These are phyloP conservation scores for Erodium moschatum DNA, from an alignment of 441 rosid genomes.

Conservation along the genomic window DNA sequence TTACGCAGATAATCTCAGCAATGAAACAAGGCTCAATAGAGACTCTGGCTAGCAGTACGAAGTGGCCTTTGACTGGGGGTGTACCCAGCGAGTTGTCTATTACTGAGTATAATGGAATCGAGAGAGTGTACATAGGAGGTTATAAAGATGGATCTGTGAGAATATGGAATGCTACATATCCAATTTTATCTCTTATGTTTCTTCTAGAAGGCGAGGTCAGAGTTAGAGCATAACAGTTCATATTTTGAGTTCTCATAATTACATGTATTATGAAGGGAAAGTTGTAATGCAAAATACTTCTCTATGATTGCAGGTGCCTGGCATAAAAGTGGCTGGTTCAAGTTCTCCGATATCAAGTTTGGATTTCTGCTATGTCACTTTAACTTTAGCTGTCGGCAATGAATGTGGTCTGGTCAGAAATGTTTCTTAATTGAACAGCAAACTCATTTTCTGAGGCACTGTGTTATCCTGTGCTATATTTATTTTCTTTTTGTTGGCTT, in stretches of 20 bases:
- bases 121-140: conserved; percentile 51
- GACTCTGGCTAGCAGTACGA: conserved; percentile 21
- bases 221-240: conserved; percentile 8
- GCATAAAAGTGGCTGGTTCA: conserved; percentile 30
- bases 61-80: conserved; percentile 71
- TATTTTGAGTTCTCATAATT: conserved; percentile 8
- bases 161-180: conserved; percentile 50
- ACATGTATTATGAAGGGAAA: conserved; percentile 5
- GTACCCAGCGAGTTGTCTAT: conserved; percentile 37
- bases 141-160: conserved; percentile 59
- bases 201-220: conserved; percentile 42
- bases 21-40: conserved; percentile 26
- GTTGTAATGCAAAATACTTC: conserved; percentile 15
- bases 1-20: conserved; percentile 28
- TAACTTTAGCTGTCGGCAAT: conserved; percentile 55
- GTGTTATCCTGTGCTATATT: conserved; percentile 4
- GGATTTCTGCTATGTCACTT: conserved; percentile 43
- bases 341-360: conserved; percentile 39
- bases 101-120: conserved; percentile 28
- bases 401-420: conserved; percentile 53
- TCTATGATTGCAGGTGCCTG: conserved; percentile 35
- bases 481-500: conserved; percentile 12
- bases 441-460: not conserved
- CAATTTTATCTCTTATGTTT: conserved; percentile 33
- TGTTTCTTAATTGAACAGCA: conserved; percentile 5